Evolutionary conservation across 148 eudicot genomes (phyloP), one percentile per base, ranked within the genome.

Genomic region (Chenopodium suecicum): DNA sequence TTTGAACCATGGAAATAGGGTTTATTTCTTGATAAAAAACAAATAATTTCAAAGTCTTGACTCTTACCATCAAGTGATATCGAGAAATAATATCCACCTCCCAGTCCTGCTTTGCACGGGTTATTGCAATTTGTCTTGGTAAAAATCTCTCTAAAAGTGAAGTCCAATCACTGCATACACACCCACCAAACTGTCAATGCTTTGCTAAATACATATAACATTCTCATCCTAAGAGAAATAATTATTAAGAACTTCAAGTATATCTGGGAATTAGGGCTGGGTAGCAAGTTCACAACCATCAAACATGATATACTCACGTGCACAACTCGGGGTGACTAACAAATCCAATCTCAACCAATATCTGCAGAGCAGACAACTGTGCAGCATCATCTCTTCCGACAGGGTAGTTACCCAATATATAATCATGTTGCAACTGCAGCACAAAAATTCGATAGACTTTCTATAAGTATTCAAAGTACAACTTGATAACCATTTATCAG

Each of bases 381-480:
- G 95, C 97, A 70, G 99, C 94, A 85, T 97, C 99, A 83, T 92
- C 98, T 85, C 91, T 94, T 85, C 99, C 99, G 83, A 97, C 97
- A 70, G 99, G 99, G 85, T 97, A 97, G 82, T 97, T 94, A 37
- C 99, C 99, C 88, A 90, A 65, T 81, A 97, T 93, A 88, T 94
- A 97, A 89, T 97, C 99, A 86, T 97, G 98, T 94, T 97, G 99
- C 78, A 93, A 78, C 98, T 95, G 89, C 74, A 83, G 75, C 64
- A 77, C 44, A 58, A 70, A 80, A 2, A 56, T 31, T 34, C 44
- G 7, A 34, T 34, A 34, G 41, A 41, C 44, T 77, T 25, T 56
- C 22, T 66, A 44, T 23, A 58, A 60, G 64, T 70, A 50, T 47
- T 31, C 20, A 74, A 75, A 29, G 29, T 9, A 27, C 2, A 11